Conservation (phyloP, 352 stramenopile species). For the Elongisporangium anandrum region DNA sequence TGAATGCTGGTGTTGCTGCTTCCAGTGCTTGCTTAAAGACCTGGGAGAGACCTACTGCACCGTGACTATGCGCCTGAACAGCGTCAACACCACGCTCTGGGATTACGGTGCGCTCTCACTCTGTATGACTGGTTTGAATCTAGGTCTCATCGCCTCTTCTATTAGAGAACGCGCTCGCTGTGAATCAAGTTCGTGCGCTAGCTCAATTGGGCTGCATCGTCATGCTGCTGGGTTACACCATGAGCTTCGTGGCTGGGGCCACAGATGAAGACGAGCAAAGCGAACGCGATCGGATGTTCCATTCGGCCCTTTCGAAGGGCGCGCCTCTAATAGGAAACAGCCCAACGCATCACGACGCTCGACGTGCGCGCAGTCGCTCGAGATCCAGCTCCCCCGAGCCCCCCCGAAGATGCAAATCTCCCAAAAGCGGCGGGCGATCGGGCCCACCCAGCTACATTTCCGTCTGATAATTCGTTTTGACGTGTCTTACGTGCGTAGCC, state of each 20-base stretch:
- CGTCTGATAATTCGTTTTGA: background rate
- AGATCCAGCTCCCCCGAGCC: background rate
- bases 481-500: background rate
- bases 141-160: too few relatives aligned
- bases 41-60: constrained; percentile 56
- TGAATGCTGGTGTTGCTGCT: constrained; percentile 5
- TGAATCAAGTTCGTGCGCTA: constrained; percentile 53
- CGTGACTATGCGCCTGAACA: constrained; percentile 35
- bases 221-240: constrained; percentile 42
- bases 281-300: constrained; percentile 11
- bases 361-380: background rate
- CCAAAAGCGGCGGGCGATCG: background rate
- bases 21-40: constrained; percentile 31
- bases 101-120: constrained; percentile 45
- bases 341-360: background rate
- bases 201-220: constrained; percentile 54
- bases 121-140: too few relatives aligned
- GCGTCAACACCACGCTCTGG: constrained; percentile 45
- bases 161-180: constrained; percentile 35
- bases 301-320: background rate
- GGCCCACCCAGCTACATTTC: background rate
- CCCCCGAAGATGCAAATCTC: background rate
- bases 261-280: constrained; percentile 21
- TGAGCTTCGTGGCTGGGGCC: constrained; percentile 61
- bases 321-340: background rate